Evolutionary conservation across 768 basidiomycete genomes (phyloP), one percentile per base, ranked within the genome.

Genomic region (Phanerodontia chrysosporium): DNA sequence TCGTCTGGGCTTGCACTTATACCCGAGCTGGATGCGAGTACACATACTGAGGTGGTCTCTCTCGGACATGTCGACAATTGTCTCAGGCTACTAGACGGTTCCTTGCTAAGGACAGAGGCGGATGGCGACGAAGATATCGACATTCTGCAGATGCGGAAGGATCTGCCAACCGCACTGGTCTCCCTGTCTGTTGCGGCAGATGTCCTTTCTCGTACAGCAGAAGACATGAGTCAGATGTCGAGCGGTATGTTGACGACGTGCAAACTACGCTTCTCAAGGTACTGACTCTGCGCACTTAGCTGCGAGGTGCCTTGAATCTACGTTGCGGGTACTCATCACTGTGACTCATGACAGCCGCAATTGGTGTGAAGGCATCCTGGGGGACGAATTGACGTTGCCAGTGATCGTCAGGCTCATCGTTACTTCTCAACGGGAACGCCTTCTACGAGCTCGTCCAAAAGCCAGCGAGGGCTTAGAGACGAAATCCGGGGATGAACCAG

Each of bases 271-370:
- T 7, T 35, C 32, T 35, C 32, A 35, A 13, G 49, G 48, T 55
- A 13, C 46, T 51, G 55, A 45, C n/a, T n/a, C 18, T 18, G 16
- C 35, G 32, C 48, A 35, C 36, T 44, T 51, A 76, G 79, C 76
- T 4, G 72, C 72, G 52, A 75, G 72, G 63, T 87, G 85, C 59
- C 67, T 85, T 35, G 83, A 87, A 48, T 75, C 80, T 0, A 73
- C 78, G 1, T 75, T 92, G 4, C 83, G 89, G 0, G 81, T 89
- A 13, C 80, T 91, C 36, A 84, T 92, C 57, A 87, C 83, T 51
- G 72, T 91, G 8, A 89, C 88, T 0, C 88, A 91, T 64, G 78
- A 79, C 24, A 80, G 85, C 64, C 68, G 72, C 24, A 63, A 64
- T 12, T 92, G 89, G 88, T 81, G 80, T 36, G 62, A 66, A 29